Base-by-base conservation (phyloP, 192 early-diverging fungal genomes). In the Haplosporangium gracile region DNA sequence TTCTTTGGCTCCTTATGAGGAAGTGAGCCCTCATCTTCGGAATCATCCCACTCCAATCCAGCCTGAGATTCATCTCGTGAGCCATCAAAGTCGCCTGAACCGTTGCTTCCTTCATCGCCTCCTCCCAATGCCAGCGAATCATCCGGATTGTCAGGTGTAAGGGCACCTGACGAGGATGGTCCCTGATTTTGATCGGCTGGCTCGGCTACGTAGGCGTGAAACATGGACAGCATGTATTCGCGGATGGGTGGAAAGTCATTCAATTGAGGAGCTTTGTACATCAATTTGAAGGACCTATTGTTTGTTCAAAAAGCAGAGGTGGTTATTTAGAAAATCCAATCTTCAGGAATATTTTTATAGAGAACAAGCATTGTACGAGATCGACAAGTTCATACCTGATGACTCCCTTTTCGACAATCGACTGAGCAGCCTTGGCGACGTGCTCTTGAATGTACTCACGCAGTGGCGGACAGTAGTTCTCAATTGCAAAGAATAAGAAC, bases 341-440 rank as follows among this genome's bases (percentile, higher is more conserved):
- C 1, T 5, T 6, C 34, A 40, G 9, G 24, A 39, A 9, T 7
- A 11, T 29, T 70, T 18, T 7, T 1, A 10, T 9, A 11, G 38
- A 40, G 5, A 18, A 11, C 18, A 22, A 42, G 20, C 18, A 20
- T 22, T 1, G 18, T 5, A 15, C 5, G 16, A 16, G 42, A 43
- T 43, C 42, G 42, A 15, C 4, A 76, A 85, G 74, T 68, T 81
- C 86, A 65, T 90, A 95, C 87, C 91, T 84, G 6, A 95, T 91
- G 2, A 96, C 95, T 38, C 92, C 90, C 78, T 93, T 94, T 0
- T 89, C 89, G 0, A 95, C 85, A 0, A 95, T 78, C 16, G 90
- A 88, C 18, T 91, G 89, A 90, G 94, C 95, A 11, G 91, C 93
- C 70, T 75, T 42, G 0, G 79, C 85, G 7, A 96, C 88, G 70